Evolutionary conservation across 1,139 yeast genomes (phyloP).

Genomic region (Yamadazyma diospyri): DNA sequence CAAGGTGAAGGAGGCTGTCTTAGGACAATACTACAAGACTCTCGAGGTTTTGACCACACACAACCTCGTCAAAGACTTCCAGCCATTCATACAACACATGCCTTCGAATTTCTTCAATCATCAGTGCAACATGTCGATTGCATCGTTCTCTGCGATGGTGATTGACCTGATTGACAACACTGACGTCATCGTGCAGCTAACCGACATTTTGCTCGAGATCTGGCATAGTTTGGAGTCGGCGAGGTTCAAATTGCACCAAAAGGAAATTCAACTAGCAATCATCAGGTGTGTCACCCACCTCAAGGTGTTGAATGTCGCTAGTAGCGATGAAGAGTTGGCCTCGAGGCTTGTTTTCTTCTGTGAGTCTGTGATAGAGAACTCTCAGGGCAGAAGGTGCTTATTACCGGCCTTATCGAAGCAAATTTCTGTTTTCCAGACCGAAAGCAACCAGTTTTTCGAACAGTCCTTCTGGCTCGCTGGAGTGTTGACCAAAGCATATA

Average conservation of each 20-base stretch:
- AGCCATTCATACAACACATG: constrained; percentile 9
- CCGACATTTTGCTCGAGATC: constrained; percentile 34
- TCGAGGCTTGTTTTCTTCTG: constrained; percentile 35
- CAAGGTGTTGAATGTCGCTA: constrained; percentile 8
- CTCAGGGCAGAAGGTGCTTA: constrained; percentile 66
- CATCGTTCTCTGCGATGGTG: constrained; percentile 14
- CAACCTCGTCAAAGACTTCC: background rate
- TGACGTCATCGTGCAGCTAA: constrained; percentile 15
- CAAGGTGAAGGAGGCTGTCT: constrained; percentile 39
- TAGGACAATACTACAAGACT: constrained; percentile 30
- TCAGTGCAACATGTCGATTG: constrained; percentile 24
- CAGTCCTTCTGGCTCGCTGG: constrained; percentile 51
- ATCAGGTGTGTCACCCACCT: constrained; percentile 30
- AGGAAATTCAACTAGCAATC: constrained; percentile 54
- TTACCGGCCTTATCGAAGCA: constrained; percentile 54
- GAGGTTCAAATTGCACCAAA: constrained; percentile 63
- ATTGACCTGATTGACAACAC: constrained; percentile 6
- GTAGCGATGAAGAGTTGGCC: constrained; percentile 18
- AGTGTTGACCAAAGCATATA: constrained; percentile 45
- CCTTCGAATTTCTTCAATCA: constrained; percentile 24
- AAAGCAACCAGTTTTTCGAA: constrained; percentile 29
- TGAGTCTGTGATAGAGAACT: constrained; percentile 41
- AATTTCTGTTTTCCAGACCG: constrained; percentile 40
- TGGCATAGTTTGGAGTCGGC: constrained; percentile 63
- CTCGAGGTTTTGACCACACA: constrained; percentile 11